Percentiles rank a stretch among this genome's conserved stretches.
These are phyloP conservation scores for Lignosus rhinocerotis DNA, from an alignment of 1,284 basidiomycete species.

Conservation along the genomic window DNA sequence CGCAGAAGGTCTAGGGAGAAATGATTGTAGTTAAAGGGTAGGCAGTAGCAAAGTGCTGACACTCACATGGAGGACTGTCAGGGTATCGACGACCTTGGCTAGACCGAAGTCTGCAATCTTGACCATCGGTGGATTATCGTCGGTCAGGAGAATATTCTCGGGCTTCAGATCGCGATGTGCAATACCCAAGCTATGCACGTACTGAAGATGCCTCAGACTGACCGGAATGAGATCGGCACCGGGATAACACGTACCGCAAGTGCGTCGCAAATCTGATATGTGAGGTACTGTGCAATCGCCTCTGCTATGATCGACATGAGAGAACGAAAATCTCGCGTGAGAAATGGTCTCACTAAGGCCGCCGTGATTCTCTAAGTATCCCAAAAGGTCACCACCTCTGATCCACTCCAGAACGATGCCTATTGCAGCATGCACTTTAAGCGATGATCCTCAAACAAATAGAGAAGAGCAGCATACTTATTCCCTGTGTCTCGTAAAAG, in stretches of 20 bases:
- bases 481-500: constrained; percentile 38
- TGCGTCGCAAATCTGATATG: constrained; percentile 70
- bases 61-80: constrained; percentile 63
- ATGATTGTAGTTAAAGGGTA: not conserved
- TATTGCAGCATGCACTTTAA: constrained; percentile 29
- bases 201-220: constrained; percentile 34
- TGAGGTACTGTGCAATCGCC: constrained; percentile 49
- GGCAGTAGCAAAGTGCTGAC: not conserved
- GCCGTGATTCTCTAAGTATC: constrained; percentile 61
- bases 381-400: constrained; percentile 86
- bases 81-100: constrained; percentile 77
- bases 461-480: constrained; percentile 22
- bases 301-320: not conserved
- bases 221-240: too few relatives aligned
- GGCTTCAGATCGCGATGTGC: constrained; percentile 90
- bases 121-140: constrained; percentile 56
- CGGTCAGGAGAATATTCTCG: constrained; percentile 78
- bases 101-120: constrained; percentile 91
- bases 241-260: constrained; percentile 35
- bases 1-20: constrained; percentile 7
- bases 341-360: not conserved
- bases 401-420: constrained; percentile 80
- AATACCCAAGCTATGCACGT: constrained; percentile 69
- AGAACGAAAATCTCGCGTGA: constrained; percentile 19
- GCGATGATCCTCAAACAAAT: not conserved